Evolutionary conservation across 2,329 filamentous ascomycete genomes (phyloP).

Genomic region (Sordariomycetes sp.): DNA sequence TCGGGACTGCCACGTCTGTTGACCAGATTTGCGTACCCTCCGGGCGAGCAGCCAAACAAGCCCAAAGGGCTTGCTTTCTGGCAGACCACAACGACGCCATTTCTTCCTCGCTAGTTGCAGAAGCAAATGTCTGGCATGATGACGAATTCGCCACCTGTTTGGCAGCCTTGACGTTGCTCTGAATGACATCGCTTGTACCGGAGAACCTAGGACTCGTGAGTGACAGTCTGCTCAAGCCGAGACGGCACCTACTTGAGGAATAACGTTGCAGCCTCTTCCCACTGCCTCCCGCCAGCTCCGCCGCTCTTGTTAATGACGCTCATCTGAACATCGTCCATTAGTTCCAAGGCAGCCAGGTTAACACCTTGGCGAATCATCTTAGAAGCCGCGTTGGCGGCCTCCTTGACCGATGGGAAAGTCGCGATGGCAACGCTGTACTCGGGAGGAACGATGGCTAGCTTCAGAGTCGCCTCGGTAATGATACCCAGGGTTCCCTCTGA

Average conservation of each 20-base stretch:
- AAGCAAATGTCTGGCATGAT: slow-evolving; percentile 49
- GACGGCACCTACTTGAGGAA: slow-evolving; percentile 61
- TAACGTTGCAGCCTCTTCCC: slow-evolving; percentile 62
- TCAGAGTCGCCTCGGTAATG: slow-evolving; percentile 61
- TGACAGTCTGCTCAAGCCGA: slow-evolving; percentile 12
- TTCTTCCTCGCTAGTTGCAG: slow-evolving; percentile 46
- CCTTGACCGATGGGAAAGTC: slow-evolving; percentile 47
- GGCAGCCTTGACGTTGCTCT: slow-evolving; percentile 46
- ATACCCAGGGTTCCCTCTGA: slow-evolving; percentile 64
- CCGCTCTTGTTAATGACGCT: slow-evolving; percentile 52
- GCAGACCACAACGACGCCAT: slow-evolving; percentile 66
- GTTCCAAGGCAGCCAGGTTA: slow-evolving; percentile 56
- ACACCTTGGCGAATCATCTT: slow-evolving; percentile 55
- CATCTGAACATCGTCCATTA: slow-evolving; percentile 60
- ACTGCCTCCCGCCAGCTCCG: slow-evolving; percentile 47
- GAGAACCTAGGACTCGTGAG: slow-evolving; percentile 51
- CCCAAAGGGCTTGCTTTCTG: slow-evolving; percentile 66
- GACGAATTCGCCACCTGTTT: slow-evolving; percentile 49
- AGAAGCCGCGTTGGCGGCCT: slow-evolving; percentile 57
- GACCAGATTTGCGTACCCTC: slow-evolving; percentile 61
- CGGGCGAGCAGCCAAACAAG: slow-evolving; percentile 55
- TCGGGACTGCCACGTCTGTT: slow-evolving; percentile 72
- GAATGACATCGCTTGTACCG: slow-evolving; percentile 52
- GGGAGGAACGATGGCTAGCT: slow-evolving; percentile 54
- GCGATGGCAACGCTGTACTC: slow-evolving; percentile 57